These are phyloP conservation scores for Oryza australiensis DNA, from an alignment of 176 grass and related monocot species.

Conservation along the genomic window DNA sequence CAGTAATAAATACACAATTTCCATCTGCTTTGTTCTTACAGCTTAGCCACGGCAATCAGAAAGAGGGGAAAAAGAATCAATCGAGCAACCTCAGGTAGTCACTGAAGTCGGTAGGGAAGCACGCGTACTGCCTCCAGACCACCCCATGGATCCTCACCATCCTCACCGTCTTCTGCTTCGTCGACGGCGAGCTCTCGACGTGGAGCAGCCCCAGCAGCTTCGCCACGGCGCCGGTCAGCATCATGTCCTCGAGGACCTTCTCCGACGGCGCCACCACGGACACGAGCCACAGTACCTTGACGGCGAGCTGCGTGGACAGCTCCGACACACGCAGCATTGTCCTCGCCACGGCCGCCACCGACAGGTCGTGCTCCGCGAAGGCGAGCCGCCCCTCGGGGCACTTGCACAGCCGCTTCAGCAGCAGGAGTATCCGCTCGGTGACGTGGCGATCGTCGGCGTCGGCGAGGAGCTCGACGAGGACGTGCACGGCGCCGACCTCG, in stretches of 20 bases:
- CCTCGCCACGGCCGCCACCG: slow-evolving; percentile 59
- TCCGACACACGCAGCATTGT: slow-evolving; percentile 76
- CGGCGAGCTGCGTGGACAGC: slow-evolving; percentile 64
- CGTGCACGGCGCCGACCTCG: slow-evolving; percentile 66
- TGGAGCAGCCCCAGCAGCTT: slow-evolving; percentile 77
- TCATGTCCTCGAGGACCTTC: slow-evolving; percentile 74
- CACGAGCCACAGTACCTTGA: slow-evolving; percentile 75
- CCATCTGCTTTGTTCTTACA: slow-evolving; percentile 12
- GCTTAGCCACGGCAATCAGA: neutral
- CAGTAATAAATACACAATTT: slow-evolving; percentile 17
- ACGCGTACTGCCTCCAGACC: slow-evolving; percentile 69
- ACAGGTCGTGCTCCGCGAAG: slow-evolving; percentile 66
- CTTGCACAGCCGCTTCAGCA: slow-evolving; percentile 79
- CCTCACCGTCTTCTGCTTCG: slow-evolving; percentile 68
- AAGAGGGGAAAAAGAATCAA: slow-evolving; percentile 27
- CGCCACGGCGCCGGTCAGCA: slow-evolving; percentile 59
- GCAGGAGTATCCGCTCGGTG: slow-evolving; percentile 65
- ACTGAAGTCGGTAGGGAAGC: slow-evolving; percentile 65
- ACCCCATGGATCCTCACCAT: slow-evolving; percentile 61
- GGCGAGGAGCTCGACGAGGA: slow-evolving; percentile 74
- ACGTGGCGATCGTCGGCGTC: slow-evolving; percentile 48
- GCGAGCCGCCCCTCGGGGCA: slow-evolving; percentile 66
- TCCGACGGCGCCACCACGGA: slow-evolving; percentile 53
- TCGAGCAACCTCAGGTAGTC: slow-evolving; percentile 49
- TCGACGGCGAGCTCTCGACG: slow-evolving; percentile 51